Conservation (phyloP, 106 monocot genomes). For the Iris macrosiphon region DNA sequence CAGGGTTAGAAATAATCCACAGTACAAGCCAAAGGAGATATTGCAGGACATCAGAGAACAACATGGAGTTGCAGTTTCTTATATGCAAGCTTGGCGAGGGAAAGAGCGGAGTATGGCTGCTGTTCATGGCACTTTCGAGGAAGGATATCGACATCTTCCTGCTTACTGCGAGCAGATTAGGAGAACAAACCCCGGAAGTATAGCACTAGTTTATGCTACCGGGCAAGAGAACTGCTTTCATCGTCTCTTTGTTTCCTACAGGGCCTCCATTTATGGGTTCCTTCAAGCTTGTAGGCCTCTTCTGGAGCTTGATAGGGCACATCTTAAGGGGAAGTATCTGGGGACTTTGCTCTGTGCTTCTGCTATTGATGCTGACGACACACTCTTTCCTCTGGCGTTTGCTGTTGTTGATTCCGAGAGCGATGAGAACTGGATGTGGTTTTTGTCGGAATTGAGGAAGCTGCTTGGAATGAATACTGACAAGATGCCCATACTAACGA, state of each 20-base stretch:
- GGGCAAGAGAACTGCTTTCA: slow-evolving; percentile 85
- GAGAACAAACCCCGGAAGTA: slow-evolving; percentile 80
- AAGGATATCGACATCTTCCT: slow-evolving; percentile 84
- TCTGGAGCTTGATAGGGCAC: slow-evolving; percentile 78
- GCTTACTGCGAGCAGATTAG: slow-evolving; percentile 81
- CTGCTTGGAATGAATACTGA: slow-evolving; percentile 87
- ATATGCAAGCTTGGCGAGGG: slow-evolving; percentile 99
- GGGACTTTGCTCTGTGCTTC: slow-evolving; percentile 89
- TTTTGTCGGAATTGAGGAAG: slow-evolving; percentile 83
- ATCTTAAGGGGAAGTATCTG: slow-evolving; percentile 92
- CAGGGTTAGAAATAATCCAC: slow-evolving; percentile 76
- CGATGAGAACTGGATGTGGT: slow-evolving; percentile 99
- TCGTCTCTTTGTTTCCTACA: slow-evolving; percentile 74
- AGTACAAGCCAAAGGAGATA: slow-evolving; percentile 94
- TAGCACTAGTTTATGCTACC: slow-evolving; percentile 62
- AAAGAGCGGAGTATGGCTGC: slow-evolving; percentile 95
- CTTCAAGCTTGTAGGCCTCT: slow-evolving; percentile 89
- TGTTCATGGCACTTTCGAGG: slow-evolving; percentile 92
- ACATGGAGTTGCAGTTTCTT: slow-evolving; percentile 93
- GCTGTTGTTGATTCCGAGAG: slow-evolving; percentile 82
- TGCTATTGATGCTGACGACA: slow-evolving; percentile 73
- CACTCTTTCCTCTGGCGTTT: slow-evolving; percentile 78
- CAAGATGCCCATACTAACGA: slow-evolving; percentile 89
- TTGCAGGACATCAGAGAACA: slow-evolving; percentile 87
- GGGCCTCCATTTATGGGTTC: slow-evolving; percentile 86